Conservation (phyloP, 108 stramenopile genomes). For the Cylindrotheca closterium region DNA sequence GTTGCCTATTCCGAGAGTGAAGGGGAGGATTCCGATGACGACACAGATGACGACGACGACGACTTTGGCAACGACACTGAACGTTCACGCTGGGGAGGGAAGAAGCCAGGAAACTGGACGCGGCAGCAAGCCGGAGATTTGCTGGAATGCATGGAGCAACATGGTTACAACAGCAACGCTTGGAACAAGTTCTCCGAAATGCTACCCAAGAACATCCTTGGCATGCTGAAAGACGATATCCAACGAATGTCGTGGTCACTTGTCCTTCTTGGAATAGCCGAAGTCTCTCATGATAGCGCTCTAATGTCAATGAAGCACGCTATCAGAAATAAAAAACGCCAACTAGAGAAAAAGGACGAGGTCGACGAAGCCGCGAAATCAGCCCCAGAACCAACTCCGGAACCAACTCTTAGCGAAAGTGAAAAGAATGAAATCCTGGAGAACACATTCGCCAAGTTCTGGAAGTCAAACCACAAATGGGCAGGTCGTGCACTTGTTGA, state of each 20-base stretch:
- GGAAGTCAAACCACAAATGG: slow-evolving; percentile 40
- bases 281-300: slow-evolving; percentile 60
- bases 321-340: slow-evolving; percentile 29
- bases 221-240: slow-evolving; percentile 23
- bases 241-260: slow-evolving; percentile 77
- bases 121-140: slow-evolving; percentile 53
- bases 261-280: slow-evolving; percentile 49
- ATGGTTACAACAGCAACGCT: slow-evolving; percentile 62
- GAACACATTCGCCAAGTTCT: slow-evolving; percentile 23
- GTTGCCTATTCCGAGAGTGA: slow-evolving; percentile 9
- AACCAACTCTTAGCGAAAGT: neutral
- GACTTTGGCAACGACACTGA: slow-evolving; percentile 39
- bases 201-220: slow-evolving; percentile 10
- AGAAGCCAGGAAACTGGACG: slow-evolving; percentile 36
- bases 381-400: neutral
- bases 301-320: slow-evolving; percentile 31
- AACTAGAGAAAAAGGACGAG: slow-evolving; percentile 1
- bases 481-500: slow-evolving; percentile 38
- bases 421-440: slow-evolving; percentile 6
- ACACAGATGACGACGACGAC: slow-evolving; percentile 31
- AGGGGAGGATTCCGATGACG: slow-evolving; percentile 27
- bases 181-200: slow-evolving; percentile 42
- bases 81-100: slow-evolving; percentile 55
- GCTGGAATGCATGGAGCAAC: slow-evolving; percentile 38
- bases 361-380: slow-evolving; percentile 9